Evolutionary conservation across 305 asterid genomes (phyloP), one percentile per base, ranked within the genome.

Genomic region (Rubia tinctorum): DNA sequence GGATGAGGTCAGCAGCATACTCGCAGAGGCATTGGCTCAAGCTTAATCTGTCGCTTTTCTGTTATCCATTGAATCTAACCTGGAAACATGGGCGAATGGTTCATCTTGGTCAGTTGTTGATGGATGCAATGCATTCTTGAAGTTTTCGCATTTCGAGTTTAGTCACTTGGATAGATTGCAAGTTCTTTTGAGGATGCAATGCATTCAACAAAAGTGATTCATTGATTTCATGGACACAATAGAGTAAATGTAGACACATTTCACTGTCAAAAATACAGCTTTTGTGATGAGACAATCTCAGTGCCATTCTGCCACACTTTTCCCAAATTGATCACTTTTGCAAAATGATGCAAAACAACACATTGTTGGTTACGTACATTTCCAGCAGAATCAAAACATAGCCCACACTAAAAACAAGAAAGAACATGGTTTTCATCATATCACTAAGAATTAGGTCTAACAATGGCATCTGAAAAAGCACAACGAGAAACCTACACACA

Each of bases 1-100:
- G 37, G 97, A 91, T 78, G 80, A 75, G 49, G 82, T 93, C 71
- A 84, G 91, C 78, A 73, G 79, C 81, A 91, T 91, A 74, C 92
- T 93, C 66, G 87, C 87, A 40, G 91, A 93, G 75, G 96, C 95
- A 64, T 84, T 88, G 64, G 86, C 76, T 22, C 71, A 82, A 67
- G 71, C 59, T 10, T 83, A 82, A 83, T 62, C 58, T 6, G 25
- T 11, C 40, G 8, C 71, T 15, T 8, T 58, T 58, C 12, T 58
- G 63, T 64, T 37, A 0, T 30, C 2, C 45, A 64, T 37, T 40
- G 68, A 64, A 17, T 64, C 63, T n/a, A 11, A 58, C 20, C 22
- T 55, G 61, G 61, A 55, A 55, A 15, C 67, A 25, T 14, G 20
- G 34, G 20, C 7, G 17, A 59, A 59, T 51, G 58, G n/a, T 51